Evolutionary conservation across 768 basidiomycete species (phyloP).

Genomic region (Lactarius tabidus): DNA sequence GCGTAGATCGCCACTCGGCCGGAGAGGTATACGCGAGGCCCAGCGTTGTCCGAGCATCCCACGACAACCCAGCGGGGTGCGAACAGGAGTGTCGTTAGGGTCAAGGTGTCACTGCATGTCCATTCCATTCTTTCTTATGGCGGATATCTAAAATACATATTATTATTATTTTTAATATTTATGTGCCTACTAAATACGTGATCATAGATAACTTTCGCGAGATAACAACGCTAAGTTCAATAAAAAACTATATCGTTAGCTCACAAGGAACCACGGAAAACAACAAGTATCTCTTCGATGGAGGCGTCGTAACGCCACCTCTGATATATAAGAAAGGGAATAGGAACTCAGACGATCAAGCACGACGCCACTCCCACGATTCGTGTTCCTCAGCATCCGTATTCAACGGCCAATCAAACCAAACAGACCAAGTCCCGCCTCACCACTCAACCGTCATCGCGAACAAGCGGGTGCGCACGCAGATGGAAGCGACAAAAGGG

Average conservation of each 20-base stretch:
- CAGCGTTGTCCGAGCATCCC: slow-evolving; percentile 1
- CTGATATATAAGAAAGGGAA: too few relatives aligned
- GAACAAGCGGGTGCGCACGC: slow-evolving; percentile 2
- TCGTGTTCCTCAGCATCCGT: slow-evolving; percentile 13
- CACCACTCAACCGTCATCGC: slow-evolving; percentile 11
- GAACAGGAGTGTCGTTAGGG: background rate
- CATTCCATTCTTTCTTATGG: too few relatives aligned
- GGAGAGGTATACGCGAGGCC: too few relatives aligned
- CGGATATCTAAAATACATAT: background rate
- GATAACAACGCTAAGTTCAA: too few relatives aligned
- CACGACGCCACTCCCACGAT: background rate
- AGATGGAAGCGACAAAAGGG: background rate
- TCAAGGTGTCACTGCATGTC: background rate
- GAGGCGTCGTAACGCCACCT: too few relatives aligned
- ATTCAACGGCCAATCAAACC: slow-evolving; percentile 5
- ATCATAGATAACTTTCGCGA: too few relatives aligned
- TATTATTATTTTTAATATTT: background rate
- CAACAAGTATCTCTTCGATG: background rate
- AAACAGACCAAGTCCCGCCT: slow-evolving; percentile 3
- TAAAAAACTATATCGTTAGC: too few relatives aligned
- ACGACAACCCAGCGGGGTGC: slow-evolving; percentile 17
- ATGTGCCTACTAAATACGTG: too few relatives aligned
- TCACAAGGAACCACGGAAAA: too few relatives aligned
- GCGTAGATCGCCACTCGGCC: slow-evolving; percentile 3
- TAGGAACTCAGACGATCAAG: slow-evolving; percentile 1